Evolutionary conservation across 2,329 filamentous ascomycete genomes (phyloP).

Genomic region (Aspergillus ochraceus): DNA sequence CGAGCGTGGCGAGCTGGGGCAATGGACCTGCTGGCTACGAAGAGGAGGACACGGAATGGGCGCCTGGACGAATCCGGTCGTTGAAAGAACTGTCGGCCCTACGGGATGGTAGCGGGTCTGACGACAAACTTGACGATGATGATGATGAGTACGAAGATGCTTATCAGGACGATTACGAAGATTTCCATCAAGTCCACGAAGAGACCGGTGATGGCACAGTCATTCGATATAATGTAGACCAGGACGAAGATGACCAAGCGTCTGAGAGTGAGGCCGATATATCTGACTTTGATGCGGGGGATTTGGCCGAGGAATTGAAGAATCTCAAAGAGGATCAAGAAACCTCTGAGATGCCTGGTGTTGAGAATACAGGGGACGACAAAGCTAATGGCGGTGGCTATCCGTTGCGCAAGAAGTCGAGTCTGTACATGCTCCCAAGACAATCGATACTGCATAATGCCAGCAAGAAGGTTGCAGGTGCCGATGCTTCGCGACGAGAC

Average conservation of each 20-base stretch:
- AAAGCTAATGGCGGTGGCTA: conserved; percentile 6
- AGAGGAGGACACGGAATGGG: conserved; percentile 35
- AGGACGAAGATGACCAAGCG: conserved; percentile 26
- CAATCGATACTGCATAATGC: conserved; percentile 9
- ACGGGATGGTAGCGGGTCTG: conserved; percentile 17
- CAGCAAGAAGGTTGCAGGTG: conserved; percentile 20
- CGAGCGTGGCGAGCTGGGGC: conserved; percentile 29
- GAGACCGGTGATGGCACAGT: conserved; percentile 37
- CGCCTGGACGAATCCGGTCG: conserved; percentile 20
- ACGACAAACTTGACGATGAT: conserved; percentile 27
- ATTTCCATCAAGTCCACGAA: conserved; percentile 22
- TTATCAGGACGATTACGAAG: conserved; percentile 27
- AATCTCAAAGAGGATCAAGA: conserved; percentile 46
- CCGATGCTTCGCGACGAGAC: conserved; percentile 25
- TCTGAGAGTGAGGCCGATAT: conserved; percentile 31
- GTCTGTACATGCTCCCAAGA: conserved; percentile 5
- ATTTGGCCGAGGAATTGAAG: conserved; percentile 47
- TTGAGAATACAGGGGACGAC: conserved; percentile 14
- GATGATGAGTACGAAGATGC: conserved; percentile 29
- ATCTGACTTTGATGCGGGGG: conserved; percentile 36
- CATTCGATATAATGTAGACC: conserved; percentile 33
- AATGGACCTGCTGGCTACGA: conserved; percentile 23
- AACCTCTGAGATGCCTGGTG: conserved; percentile 24
- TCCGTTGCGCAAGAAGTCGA: conserved; percentile 15
- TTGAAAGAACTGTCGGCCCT: conserved; percentile 28